Evolutionary conservation across 2,329 filamentous ascomycete species (phyloP).

Genomic region (Hansfordia pulvinata): DNA sequence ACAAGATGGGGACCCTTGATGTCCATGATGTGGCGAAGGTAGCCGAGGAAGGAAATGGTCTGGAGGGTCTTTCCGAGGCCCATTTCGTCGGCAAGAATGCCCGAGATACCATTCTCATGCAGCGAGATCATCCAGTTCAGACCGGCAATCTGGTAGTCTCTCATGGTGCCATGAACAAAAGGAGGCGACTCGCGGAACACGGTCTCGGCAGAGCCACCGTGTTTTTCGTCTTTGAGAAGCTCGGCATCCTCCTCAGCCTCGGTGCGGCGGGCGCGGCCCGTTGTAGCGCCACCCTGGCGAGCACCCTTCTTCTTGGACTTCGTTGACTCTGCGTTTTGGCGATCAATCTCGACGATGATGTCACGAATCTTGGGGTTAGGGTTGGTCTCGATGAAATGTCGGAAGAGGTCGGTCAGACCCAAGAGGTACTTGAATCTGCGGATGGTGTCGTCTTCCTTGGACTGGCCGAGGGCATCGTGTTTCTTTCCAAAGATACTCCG

Average conservation of each 20-base stretch:
- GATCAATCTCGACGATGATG: slow-evolving; percentile 88
- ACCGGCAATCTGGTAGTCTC: slow-evolving; percentile 91
- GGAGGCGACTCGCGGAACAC: slow-evolving; percentile 87
- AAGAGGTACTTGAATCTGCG: slow-evolving; percentile 89
- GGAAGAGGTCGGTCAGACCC: slow-evolving; percentile 90
- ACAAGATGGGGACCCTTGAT: slow-evolving; percentile 87
- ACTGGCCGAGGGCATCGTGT: slow-evolving; percentile 81
- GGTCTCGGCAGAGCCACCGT: slow-evolving; percentile 71
- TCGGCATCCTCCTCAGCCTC: slow-evolving; percentile 98
- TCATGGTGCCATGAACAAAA: slow-evolving; percentile 82
- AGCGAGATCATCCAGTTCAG: slow-evolving; percentile 96
- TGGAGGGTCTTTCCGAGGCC: slow-evolving; percentile 95
- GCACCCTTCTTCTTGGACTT: slow-evolving; percentile 60
- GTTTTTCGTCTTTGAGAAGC: slow-evolving; percentile 73
- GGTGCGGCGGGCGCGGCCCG: slow-evolving; percentile 69
- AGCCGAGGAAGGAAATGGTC: slow-evolving; percentile 93
- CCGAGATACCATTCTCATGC: slow-evolving; percentile 97
- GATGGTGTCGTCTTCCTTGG: slow-evolving; percentile 94
- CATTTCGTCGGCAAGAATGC: slow-evolving; percentile 97
- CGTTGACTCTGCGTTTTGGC: slow-evolving; percentile 67
- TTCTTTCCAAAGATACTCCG: slow-evolving; percentile 92
- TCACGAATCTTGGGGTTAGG: slow-evolving; percentile 90
- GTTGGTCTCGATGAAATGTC: slow-evolving; percentile 97
- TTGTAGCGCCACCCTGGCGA: slow-evolving; percentile 74
- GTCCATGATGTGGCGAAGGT: slow-evolving; percentile 78